Evolutionary conservation across 345 rosid species (phyloP), one percentile per base, ranked within the genome.

Genomic region (Dovyalis caffra): DNA sequence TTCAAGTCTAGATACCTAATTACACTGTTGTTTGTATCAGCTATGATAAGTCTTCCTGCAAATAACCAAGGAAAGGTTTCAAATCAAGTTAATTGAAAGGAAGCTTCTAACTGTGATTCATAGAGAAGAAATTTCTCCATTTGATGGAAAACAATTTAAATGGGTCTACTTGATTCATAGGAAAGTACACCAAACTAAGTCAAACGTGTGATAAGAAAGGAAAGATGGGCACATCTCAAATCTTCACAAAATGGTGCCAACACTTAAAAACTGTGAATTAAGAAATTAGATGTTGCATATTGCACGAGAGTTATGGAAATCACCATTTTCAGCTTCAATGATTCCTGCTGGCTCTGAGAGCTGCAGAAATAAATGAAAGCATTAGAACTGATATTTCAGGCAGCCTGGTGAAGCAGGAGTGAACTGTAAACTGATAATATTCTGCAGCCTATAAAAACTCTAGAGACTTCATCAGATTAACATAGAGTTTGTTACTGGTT

Each of bases 301-400:
- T 26, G 70, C 66, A 75, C 49, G 45, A 33, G 45, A 28, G 68
- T 45, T 70, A 74, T 79, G 73, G 78, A 10, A 31, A 75, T 87
- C 72, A 91, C 99, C 97, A 43, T 88, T 88, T 83, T 84, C 90
- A 49, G 89, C 91, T 81, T 90, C 88, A 64, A 85, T 74, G 68
- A 94, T 88, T 76, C 97, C 99, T 67, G 97, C 83, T 64, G 97
- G 99, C 79, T 95, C 99, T 18, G 99, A 95, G 73, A 95, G 91
- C 97, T 95, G 86, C 81, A 84, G 73, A 79, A 45, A 60, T 65
- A 73, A 23, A 70, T 58, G 60, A 75, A 60, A 67, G 60, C 47
- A 53, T 70, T 64, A 53, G 20, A 37, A 63, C 45, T 43, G 69
- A 65, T 20, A 77, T 28, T 69, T 76, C 69, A 68, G 73, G 51